Evolutionary conservation across 1,284 basidiomycete genomes (phyloP), one percentile per base, ranked within the genome.

Genomic region (Ganoderma boninense): DNA sequence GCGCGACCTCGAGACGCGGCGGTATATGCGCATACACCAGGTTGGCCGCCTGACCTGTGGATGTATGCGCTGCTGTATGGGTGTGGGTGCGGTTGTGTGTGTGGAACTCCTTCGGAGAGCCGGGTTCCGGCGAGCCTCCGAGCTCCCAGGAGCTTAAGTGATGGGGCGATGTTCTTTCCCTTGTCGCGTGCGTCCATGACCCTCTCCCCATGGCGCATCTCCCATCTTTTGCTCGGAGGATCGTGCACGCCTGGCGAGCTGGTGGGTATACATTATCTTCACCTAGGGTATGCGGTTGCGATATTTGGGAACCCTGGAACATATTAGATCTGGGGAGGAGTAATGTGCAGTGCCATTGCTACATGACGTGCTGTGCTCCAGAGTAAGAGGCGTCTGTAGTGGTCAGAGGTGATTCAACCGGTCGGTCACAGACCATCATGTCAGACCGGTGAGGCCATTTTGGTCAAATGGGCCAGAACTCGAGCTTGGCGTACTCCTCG

Each of bases 41-140:
- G 57, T 32, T 29, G 16, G 32, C 32, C 54, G 7, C 54, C 16
- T 57, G 54, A 29, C 13, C 20, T 16, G 18, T 26, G 26, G 14
- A 57, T 57, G 13, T 40, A 60, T 40, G 57, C 35, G 57, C 57
- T 60, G 18, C 4, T 40, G 35, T 35, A 20, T 4, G 35, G 20
- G 35, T 35, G 57, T 60, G 57, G 13, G 20, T 20, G 35, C 4
- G 13, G 4, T 35, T 5, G 32, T 29, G 54, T 29, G 35, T 35
- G 32, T 59, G 57, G 57, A n/a, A 38, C 35, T n/a, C 35, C 57
- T 60, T 35, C 57, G 57, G 57, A 60, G 57, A 40, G 32, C 57
- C 57, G 57, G 57, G 16, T 60, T 40, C 57, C 57, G 57, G 29
- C 20, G 23, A 52, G n/a, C 20, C 57, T n/a, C 32, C 20, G 57